Evolutionary conservation across 129 eudicot genomes (phyloP), one percentile per base, ranked within the genome.

Genomic region (Centaurea solstitialis): DNA sequence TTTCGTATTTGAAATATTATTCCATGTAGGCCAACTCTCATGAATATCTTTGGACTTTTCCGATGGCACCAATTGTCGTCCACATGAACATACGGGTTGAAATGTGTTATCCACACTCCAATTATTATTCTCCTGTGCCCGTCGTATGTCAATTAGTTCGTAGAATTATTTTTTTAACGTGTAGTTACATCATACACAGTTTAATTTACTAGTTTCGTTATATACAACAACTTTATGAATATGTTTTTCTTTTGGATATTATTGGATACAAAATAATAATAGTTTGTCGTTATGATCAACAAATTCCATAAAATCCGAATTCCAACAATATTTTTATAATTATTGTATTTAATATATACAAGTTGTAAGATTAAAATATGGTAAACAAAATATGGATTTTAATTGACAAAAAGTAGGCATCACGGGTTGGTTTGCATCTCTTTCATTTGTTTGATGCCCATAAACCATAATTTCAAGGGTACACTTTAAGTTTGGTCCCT

Each of bases 371-470:
- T 30, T 68, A 68, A 30, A 35, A 68, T 40, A 77, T 66, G 62
- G 43, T 30, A 30, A 30, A 30, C 3, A 33, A 33, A 33, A 33
- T 33, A 13, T 4, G 20, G 35, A 76, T 18, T n/a, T 77, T 71
- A 4, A 71, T 71, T 2, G 45, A 39, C 13, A 15, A n/a, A n/a
- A 26, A 57, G 7, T 17, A 57, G 65, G 23, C 15, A 12, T 41
- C 81, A 67, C 68, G 68, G 47, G 75, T 77, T 68, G 75, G 66
- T 68, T 35, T 75, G 21, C 41, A 68, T 78, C 75, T 43, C 76
- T 68, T 26, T 65, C 64, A 68, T 47, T 43, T 78, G 76, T 68
- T 78, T 47, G 76, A 70, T 57, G 69, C 61, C 82, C 82, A 70
- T 53, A 9, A 77, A 23, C 13, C 40, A 45, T 33, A 33, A 33